These are phyloP conservation scores for Colletotrichum higginsianum DNA, from an alignment of 2,329 filamentous ascomycete species.

Conservation along the genomic window DNA sequence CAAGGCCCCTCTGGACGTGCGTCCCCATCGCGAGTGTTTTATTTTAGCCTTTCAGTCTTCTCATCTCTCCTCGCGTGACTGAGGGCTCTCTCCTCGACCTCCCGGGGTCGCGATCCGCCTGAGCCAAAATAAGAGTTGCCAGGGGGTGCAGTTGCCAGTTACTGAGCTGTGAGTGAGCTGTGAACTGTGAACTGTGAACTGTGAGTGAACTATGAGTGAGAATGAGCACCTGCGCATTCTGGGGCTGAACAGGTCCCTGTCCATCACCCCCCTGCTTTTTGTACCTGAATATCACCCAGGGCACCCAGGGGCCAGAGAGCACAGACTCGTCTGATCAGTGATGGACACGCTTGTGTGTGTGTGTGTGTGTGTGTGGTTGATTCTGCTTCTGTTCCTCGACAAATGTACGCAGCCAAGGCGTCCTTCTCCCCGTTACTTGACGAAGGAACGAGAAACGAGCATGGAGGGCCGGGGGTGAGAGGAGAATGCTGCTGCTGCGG, in stretches of 20 bases:
- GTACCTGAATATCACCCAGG: too few species aligned
- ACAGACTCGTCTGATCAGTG: conserved; percentile 19
- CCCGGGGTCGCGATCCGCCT: not conserved
- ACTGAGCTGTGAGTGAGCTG: too few species aligned
- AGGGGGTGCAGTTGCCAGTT: too few species aligned
- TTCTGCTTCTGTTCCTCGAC: not conserved
- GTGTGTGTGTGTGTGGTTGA: not conserved
- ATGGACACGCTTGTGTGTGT: too few species aligned
- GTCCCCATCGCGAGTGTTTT: not conserved
- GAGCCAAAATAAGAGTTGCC: not conserved
- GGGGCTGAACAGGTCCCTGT: too few species aligned
- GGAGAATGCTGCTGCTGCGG: not conserved
- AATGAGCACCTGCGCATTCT: too few species aligned
- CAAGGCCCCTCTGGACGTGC: too few species aligned
- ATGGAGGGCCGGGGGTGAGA: not conserved
- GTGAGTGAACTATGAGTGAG: too few species aligned
- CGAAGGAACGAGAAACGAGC: not conserved
- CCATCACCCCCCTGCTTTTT: too few species aligned
- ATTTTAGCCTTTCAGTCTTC: not conserved
- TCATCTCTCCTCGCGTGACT: not conserved
- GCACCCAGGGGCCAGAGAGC: not conserved
- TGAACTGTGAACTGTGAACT: too few species aligned
- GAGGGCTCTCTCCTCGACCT: not conserved
- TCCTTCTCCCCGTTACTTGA: not conserved
- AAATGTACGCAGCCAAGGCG: not conserved